Evolutionary conservation across 257 asterid genomes (phyloP).

Genomic region (Nicotiana tabacum): DNA sequence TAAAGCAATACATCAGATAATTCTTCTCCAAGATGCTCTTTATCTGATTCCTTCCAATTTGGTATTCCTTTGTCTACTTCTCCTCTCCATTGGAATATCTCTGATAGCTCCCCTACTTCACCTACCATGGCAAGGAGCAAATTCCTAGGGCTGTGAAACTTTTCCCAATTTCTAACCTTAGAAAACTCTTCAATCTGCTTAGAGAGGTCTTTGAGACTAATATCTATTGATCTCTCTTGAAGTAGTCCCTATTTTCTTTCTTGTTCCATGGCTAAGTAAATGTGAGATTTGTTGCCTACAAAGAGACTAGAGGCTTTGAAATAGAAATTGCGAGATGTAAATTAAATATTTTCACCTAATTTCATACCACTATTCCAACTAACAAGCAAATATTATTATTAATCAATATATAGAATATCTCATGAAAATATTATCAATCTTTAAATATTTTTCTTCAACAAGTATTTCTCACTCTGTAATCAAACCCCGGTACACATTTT

Average conservation of each 20-base stretch:
- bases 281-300: neutral
- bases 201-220: constrained; percentile 41
- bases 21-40: constrained; percentile 61
- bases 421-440: no score
- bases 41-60: constrained; percentile 55
- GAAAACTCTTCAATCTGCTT: constrained; percentile 53
- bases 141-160: constrained; percentile 56
- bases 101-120: constrained; percentile 58
- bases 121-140: constrained; percentile 66
- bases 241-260: constrained; percentile 16
- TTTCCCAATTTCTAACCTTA: constrained; percentile 54
- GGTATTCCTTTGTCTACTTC: constrained; percentile 58
- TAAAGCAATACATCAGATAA: constrained; percentile 55
- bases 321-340: no score
- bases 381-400: no score
- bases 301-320: neutral
- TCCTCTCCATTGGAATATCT: constrained; percentile 64
- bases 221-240: constrained; percentile 19
- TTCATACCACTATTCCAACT: no score
- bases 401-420: no score
- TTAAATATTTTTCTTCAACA: no score
- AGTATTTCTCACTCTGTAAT: no score
- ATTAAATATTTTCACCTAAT: no score
- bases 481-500: no score
- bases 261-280: constrained; percentile 21